A percentile compares a stretch with the other conserved stretches of the same genome.
These are phyloP conservation scores for Coemansia sp. DNA, from an alignment of 192 early-diverging fungal genomes.

Conservation along the genomic window DNA sequence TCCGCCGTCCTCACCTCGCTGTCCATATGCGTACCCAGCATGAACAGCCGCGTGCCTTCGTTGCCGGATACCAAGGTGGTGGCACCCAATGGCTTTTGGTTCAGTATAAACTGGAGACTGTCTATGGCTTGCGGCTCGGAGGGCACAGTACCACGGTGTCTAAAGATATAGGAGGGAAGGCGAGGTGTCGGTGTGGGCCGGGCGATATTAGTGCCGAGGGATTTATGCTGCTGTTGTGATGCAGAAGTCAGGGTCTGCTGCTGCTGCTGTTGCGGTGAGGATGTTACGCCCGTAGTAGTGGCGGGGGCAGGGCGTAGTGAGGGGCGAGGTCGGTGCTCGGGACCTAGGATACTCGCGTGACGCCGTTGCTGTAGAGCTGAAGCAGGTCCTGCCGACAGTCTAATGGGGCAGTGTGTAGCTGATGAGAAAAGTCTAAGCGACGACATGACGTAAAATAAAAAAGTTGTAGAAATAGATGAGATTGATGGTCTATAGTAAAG, in stretches of 20 bases:
- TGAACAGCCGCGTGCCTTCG: not conserved
- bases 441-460: not conserved
- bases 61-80: not conserved
- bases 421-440: not conserved
- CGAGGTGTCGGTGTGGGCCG: not conserved
- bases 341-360: conserved; percentile 25
- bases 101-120: conserved; percentile 27
- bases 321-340: not conserved
- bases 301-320: not conserved
- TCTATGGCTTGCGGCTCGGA: conserved; percentile 22
- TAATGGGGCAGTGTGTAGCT: not conserved
- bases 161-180: conserved; percentile 12
- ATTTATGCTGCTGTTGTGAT: not conserved
- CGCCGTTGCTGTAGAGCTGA: not conserved
- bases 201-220: not conserved
- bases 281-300: conserved; percentile 9
- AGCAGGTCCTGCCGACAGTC: not conserved
- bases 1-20: conserved; percentile 18
- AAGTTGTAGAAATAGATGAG: not conserved
- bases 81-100: conserved; percentile 20
- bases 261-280: conserved; percentile 14
- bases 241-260: not conserved
- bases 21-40: not conserved
- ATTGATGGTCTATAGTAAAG: not conserved
- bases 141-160: conserved; percentile 16